phyloP scores from a whole-genome alignment of 129 eudicot genomes.

The Pulicaria dysenterica region DNA sequence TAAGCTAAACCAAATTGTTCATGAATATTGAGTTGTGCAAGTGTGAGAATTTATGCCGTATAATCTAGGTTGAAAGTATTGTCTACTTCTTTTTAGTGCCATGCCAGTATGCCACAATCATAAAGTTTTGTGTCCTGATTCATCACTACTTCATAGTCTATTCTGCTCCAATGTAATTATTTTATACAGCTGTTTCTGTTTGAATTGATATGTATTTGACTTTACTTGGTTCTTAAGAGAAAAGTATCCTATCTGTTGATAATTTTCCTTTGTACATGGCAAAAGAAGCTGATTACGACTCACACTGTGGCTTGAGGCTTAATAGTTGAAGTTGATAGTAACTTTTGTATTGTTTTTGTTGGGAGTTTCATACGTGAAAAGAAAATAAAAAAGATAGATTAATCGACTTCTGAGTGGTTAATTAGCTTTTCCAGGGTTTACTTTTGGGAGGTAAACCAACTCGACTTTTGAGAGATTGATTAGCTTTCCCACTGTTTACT shows the following conservation, averaged over 20 bases:
- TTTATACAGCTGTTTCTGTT: not conserved
- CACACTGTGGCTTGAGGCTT: no score
- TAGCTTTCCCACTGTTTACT: no score
- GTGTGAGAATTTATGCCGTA: not conserved
- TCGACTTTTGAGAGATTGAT: no score
- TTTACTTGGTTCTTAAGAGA: not conserved
- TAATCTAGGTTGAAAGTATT: not conserved
- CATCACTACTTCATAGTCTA: not conserved
- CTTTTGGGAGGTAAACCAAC: no score
- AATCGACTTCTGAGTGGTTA: no score
- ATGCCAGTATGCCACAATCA: not conserved
- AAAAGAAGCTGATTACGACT: not conserved
- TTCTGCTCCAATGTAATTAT: not conserved
- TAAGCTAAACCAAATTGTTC: not conserved
- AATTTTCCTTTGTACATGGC: not conserved
- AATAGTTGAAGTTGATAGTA: no score
- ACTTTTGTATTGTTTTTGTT: no score
- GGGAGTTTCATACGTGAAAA: no score
- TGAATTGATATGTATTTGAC: not conserved
- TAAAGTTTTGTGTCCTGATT: not conserved
- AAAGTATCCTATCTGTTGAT: not conserved
- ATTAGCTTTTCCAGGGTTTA: no score
- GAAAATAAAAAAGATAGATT: no score
- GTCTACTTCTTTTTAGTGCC: not conserved
- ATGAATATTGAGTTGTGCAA: constrained; percentile 1